Base-by-base conservation (phyloP, 139 green algal genomes). In the Diplosphaera chodatii region DNA sequence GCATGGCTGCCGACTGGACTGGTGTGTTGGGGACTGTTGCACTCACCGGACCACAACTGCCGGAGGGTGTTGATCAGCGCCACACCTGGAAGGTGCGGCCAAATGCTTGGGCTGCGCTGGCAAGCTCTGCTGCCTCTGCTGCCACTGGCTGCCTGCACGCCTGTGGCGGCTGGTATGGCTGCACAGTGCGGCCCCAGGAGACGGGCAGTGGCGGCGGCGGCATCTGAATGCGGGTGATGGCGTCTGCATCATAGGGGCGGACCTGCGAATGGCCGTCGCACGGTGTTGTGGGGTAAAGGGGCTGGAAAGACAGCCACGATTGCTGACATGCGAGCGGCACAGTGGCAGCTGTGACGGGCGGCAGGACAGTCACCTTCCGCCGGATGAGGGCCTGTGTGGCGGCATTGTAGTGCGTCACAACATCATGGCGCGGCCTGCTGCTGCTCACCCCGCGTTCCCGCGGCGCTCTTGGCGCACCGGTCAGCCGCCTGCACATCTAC, bases 121-220 rank as follows among this genome's bases (percentile, higher is more conserved):
- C 41, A 3, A 25, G 29, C 5, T 40, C 33, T 33, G 66, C 74
- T 48, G 21, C 40, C 40, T 30, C 28, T 15, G 55, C 64, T 32
- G 21, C 31, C 31, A 15, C 10, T 4, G 10, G 16, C 48, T 59
- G 48, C 13, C 48, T 59, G 48, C 16, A 3, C 8, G 18, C 3
- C 48, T 59, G 16, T 3, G 56, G 27, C 13, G 83, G 81, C 34
- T 73, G 64, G 63, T 87, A 96, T 2, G 89, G 88, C 70, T 70
- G 56, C 22, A 96, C 84, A 0, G 78, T 82, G 34, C 86, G 81
- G n/a, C 91, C 90, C 91, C 91, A 97, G 0, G 91, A 87, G 63
- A 91, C 69, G 0, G 91, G 90, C 16, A 97, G 79, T 0, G 91
- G 90, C 16, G 77, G 64, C 15, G 69, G 41, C 18, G 90, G 90